Evolutionary conservation across 2,329 filamentous ascomycete species (phyloP), one percentile per base, ranked within the genome.

Genomic region (Alternaria alternata): DNA sequence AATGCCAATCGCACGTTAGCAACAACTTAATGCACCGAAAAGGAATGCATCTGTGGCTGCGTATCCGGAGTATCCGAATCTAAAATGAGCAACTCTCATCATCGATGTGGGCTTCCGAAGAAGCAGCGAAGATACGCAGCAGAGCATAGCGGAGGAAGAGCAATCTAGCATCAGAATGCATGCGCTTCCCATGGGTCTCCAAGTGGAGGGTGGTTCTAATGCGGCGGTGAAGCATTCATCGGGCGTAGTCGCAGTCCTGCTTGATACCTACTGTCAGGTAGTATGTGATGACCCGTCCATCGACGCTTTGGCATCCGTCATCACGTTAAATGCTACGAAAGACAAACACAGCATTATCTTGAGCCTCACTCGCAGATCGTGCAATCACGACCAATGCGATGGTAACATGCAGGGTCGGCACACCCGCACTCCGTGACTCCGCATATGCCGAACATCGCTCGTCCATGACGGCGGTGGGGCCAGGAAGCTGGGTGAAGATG

Each of bases 101-200:
- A 3, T 89, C 84, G 3, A 86, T 86, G 84, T 86, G 85, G 84
- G 81, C 82, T 32, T 68, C 79, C 0, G 83, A 86, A 63, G 78
- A 87, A 71, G 80, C 80, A 24, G 67, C 76, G 7, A 70, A 80
- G 60, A 85, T 8, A 16, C 32, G 12, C 32, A 38, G 34, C 34
- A n/a, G 3, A 65, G 71, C 1, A 81, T 82, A 32, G 84, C 84
- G 1, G 76, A 78, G 58, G 70, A 75, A 1, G 77, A 81, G 26
- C 73, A 80, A n/a, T 83, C 84, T 0, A 78, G 80, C 9, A 80
- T 86, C 62, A 83, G 81, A 70, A 84, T 81, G 1, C 81, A 16
- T 14, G 32, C 32, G 32, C 32, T 36, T 36, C 32, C 32, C 32
- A 5, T 36, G 32, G 12, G 32, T 36, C 32, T 16, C 32, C 14